Percentiles rank a stretch among this genome's conserved stretches.
phyloP scores from a whole-genome alignment of 257 asterid species.

The Linderniella brevidens region DNA sequence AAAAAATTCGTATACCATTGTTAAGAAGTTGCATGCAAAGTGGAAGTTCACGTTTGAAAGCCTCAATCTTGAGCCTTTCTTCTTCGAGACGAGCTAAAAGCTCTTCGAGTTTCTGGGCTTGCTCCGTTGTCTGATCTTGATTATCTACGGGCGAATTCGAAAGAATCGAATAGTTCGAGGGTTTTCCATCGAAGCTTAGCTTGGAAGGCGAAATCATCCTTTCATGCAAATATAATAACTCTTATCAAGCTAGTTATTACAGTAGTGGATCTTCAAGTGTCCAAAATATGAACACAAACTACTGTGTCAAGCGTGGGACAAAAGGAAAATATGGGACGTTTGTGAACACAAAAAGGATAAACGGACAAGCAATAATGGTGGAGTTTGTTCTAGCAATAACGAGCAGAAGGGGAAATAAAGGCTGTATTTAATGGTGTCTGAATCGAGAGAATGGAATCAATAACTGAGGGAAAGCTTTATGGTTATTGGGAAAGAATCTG shows the following conservation, averaged over 20 bases:
- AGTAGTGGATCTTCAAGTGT: too few relatives aligned
- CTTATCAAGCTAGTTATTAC: too few relatives aligned
- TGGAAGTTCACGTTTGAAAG: constrained; percentile 96
- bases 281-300: too few relatives aligned
- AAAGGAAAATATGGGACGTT: constrained; percentile 27
- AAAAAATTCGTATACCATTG: constrained; percentile 33
- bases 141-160: too few relatives aligned
- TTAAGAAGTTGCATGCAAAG: constrained; percentile 91
- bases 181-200: constrained; percentile 63
- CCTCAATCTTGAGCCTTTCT: constrained; percentile 86
- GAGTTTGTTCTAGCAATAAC: constrained; percentile 18
- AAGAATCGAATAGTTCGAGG: constrained; percentile 38
- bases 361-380: constrained; percentile 11
- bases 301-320: constrained; percentile 11
- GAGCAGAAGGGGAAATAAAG: constrained; percentile 41
- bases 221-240: not conserved
- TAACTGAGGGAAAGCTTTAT: constrained; percentile 29
- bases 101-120: constrained; percentile 60
- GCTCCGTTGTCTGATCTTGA: constrained; percentile 31
- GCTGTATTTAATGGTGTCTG: constrained; percentile 27
- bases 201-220: constrained; percentile 67
- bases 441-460: constrained; percentile 23
- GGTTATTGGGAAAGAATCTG: constrained; percentile 26
- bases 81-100: constrained; percentile 70
- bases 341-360: constrained; percentile 41